Evolutionary conservation across 2,329 filamentous ascomycete species (phyloP), one percentile per base, ranked within the genome.

Genomic region (Nemania serpens): DNA sequence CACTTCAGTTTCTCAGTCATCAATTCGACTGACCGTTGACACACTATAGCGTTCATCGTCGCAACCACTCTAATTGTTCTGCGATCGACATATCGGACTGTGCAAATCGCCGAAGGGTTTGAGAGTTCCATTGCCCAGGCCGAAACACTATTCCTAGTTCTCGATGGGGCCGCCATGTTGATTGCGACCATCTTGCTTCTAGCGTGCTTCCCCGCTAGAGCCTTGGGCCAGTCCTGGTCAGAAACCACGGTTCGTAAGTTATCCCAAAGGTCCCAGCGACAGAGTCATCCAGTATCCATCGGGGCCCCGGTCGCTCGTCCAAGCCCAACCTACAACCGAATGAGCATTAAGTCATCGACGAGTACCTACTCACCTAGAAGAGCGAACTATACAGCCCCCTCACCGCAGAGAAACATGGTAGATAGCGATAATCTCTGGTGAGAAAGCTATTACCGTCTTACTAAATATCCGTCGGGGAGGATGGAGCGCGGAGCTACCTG

Each of bases 371-470:
- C 68, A 7, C 63, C 65, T 17, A 57, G 42, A 37, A 62, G 33
- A 17, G 3, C 22, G 15, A 59, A 58, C 12, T 61, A 66, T 45
- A 42, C 54, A 22, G 52, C 60, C 9, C 37, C 64, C 5, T 33
- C 55, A 50, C 55, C 57, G 10, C 65, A 61, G 22, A 69, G 55
- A 45, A 65, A 59, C 17, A 66, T 74, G 68, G 72, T 74, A 2
- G 67, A 73, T n/a, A 67, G 63, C 33, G 69, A 74, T 2, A 57
- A 69, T 50, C 59, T 74, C 36, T 74, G 72, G 72, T 74, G 55
- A 71, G 42, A 37, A 25, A 5, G 36, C 11, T 39, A 10, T 39
- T 39, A 12, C 11, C 36, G 36, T 25, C 3, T 9, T 25, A 3
- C 3, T 29, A 3, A 29, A 29, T 29, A 29, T 29, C 25, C 25